A percentile compares a stretch with the other conserved stretches of the same genome.
These are phyloP conservation scores for Eucalyptus sp. DNA, from an alignment of 345 rosid species.

Conservation along the genomic window DNA sequence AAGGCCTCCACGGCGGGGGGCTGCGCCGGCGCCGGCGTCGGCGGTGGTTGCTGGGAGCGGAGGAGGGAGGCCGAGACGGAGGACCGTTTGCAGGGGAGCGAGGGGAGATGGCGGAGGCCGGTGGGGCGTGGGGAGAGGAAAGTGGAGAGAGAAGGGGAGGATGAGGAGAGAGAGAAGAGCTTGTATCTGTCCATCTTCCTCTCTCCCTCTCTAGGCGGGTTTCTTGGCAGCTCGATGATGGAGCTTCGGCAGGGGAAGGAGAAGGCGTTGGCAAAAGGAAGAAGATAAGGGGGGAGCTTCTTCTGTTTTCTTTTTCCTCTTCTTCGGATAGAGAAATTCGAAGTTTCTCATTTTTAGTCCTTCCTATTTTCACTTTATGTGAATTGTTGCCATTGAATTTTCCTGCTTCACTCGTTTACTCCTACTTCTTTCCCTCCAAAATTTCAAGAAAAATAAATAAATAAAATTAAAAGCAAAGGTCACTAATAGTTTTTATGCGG, in stretches of 20 bases:
- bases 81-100: background rate
- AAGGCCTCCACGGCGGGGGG: constrained; percentile 36
- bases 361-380: background rate
- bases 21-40: background rate
- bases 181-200: background rate
- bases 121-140: background rate
- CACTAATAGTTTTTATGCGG: background rate
- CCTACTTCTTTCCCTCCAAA: background rate
- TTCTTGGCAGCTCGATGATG: background rate
- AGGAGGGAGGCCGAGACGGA: constrained; percentile 1
- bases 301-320: background rate
- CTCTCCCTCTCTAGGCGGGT: background rate
- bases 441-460: background rate
- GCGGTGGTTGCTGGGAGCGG: constrained; percentile 1
- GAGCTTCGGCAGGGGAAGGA: background rate
- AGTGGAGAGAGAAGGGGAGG: background rate
- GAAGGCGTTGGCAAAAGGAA: background rate
- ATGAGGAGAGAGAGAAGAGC: background rate
- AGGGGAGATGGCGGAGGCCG: background rate
- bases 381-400: background rate
- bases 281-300: background rate
- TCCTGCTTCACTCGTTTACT: background rate
- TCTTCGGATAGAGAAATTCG: background rate
- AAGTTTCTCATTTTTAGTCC: background rate
- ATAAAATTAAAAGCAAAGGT: background rate